Evolutionary conservation across 306 rosid genomes (phyloP).

Genomic region (Gastrolobium bilobum): DNA sequence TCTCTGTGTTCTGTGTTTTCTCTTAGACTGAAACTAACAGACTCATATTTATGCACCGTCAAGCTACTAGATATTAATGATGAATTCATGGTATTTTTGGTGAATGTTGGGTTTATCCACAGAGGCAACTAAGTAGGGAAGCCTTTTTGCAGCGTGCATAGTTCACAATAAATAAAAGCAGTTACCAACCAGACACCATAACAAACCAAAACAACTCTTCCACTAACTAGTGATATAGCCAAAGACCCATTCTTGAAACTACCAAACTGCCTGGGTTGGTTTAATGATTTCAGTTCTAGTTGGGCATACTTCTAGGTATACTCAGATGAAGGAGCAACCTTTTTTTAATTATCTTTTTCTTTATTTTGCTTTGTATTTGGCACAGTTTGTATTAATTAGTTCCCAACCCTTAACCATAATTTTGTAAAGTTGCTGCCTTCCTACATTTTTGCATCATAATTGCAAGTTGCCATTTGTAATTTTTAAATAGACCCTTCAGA

Average conservation of each 20-base stretch:
- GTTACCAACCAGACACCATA: background rate
- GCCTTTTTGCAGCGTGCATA: background rate
- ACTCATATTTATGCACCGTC: background rate
- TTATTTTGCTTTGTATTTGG: background rate
- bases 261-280: background rate
- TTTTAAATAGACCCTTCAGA: background rate
- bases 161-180: background rate
- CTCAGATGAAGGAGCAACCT: background rate
- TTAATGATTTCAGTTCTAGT: background rate
- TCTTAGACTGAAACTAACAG: slow-evolving; percentile 1
- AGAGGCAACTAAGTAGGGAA: background rate
- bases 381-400: background rate
- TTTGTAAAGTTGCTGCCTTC: background rate
- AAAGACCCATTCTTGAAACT: background rate
- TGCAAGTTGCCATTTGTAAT: background rate
- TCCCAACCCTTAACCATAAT: background rate
- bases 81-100: background rate
- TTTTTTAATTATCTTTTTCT: background rate
- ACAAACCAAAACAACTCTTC: background rate
- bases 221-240: background rate
- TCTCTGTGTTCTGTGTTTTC: background rate
- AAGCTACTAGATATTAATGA: background rate
- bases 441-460: background rate
- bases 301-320: background rate
- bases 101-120: background rate